These are phyloP conservation scores for Aspergillus panamensis DNA, from an alignment of 495 filamentous ascomycete genomes.

Conservation along the genomic window DNA sequence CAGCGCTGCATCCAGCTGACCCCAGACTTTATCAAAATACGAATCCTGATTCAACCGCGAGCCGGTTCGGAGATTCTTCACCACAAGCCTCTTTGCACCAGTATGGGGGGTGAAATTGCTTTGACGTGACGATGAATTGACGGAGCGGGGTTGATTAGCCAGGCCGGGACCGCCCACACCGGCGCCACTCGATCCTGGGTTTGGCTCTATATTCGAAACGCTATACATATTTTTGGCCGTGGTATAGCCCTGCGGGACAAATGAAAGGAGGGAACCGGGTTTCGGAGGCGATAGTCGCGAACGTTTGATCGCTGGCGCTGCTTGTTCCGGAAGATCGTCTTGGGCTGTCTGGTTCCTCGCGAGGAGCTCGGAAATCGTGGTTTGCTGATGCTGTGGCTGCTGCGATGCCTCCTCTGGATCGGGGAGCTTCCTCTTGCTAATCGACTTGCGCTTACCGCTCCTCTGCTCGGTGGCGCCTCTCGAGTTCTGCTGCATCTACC, in stretches of 20 bases:
- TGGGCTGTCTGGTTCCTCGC: conserved; percentile 26
- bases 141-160: conserved; percentile 25
- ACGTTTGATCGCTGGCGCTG: conserved; percentile 40
- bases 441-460: conserved; percentile 49
- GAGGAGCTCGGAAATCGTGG: conserved; percentile 50
- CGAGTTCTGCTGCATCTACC: conserved; percentile 48
- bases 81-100: conserved; percentile 75
- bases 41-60: conserved; percentile 56
- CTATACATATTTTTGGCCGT: conserved; percentile 47
- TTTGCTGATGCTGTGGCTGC: conserved; percentile 40
- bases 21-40: conserved; percentile 71
- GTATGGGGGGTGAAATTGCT: conserved; percentile 43
- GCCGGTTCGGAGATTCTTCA: conserved; percentile 76
- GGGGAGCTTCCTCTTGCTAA: conserved; percentile 47
- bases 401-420: conserved; percentile 38
- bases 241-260: conserved; percentile 14
- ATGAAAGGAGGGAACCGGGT: conserved; percentile 19
- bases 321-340: conserved; percentile 18
- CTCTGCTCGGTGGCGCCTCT: conserved; percentile 43
- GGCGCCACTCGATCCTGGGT: conserved; percentile 28
- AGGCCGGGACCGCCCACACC: conserved; percentile 21
- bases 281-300: conserved; percentile 37
- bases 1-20: conserved; percentile 68
- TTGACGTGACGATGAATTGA: conserved; percentile 29
- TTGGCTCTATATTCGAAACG: conserved; percentile 40